These are phyloP conservation scores for Thermochaetoides thermophila DNA, from an alignment of 495 filamentous ascomycete species.

Conservation along the genomic window DNA sequence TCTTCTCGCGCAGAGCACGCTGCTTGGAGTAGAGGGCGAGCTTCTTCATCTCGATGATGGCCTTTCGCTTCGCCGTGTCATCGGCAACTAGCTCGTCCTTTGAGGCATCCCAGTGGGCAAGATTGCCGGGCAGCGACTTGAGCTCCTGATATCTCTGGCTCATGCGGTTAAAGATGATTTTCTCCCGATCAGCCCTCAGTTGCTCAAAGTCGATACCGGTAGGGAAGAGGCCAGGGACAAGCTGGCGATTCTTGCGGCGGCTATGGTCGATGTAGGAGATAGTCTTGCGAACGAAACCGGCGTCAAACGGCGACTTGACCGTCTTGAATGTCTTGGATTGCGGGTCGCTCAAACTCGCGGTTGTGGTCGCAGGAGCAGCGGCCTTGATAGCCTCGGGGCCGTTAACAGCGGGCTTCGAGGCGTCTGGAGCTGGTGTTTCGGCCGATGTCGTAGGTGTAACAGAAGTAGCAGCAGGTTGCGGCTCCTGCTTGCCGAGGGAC, in stretches of 20 bases:
- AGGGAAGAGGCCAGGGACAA: conserved; percentile 78
- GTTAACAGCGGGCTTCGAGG: conserved; percentile 35
- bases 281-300: conserved; percentile 31
- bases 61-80: conserved; percentile 73
- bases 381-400: conserved; percentile 19
- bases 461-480: conserved; percentile 15
- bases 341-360: conserved; percentile 9
- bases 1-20: conserved; percentile 64
- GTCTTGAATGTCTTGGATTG: conserved; percentile 34
- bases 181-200: conserved; percentile 69
- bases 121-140: conserved; percentile 63
- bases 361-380: conserved; percentile 15
- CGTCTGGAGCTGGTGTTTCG: conserved; percentile 35
- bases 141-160: conserved; percentile 67
- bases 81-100: conserved; percentile 56
- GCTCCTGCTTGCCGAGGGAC: conserved; percentile 39
- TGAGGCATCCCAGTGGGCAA: conserved; percentile 70
- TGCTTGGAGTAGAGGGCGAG: conserved; percentile 74
- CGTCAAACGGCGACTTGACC: conserved; percentile 51
- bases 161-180: conserved; percentile 80
- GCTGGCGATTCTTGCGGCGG: conserved; percentile 51
- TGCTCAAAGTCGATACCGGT: conserved; percentile 73
- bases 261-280: conserved; percentile 73
- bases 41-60: conserved; percentile 84
- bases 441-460: too few species aligned